These are phyloP conservation scores for Saccharomycopsis vini DNA, from an alignment of 805 yeast species.

Conservation along the genomic window DNA sequence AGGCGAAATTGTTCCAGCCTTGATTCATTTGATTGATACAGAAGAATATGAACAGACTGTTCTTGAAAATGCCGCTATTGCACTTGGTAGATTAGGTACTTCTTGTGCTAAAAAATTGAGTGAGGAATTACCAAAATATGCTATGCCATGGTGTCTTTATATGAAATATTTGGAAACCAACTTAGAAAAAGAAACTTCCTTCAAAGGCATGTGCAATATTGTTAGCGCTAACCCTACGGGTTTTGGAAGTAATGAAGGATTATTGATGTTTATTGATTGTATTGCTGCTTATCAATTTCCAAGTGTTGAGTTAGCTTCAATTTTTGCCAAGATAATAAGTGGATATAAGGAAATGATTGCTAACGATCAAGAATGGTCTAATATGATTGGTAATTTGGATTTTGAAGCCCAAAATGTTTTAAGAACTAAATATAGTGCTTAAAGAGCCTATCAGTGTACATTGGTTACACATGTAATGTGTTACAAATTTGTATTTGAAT, in stretches of 20 bases:
- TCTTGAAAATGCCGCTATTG: constrained; percentile 79
- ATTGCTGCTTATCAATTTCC: constrained; percentile 48
- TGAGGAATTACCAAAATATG: constrained; percentile 47
- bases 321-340: constrained; percentile 35
- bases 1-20: constrained; percentile 41
- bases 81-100: constrained; percentile 79
- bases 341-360: constrained; percentile 36
- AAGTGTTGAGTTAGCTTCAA: constrained; percentile 33
- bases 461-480: no score
- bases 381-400: neutral
- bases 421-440: neutral
- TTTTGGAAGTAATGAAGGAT: constrained; percentile 33
- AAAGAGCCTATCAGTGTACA: neutral
- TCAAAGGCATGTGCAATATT: constrained; percentile 71
- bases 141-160: constrained; percentile 61
- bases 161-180: constrained; percentile 65
- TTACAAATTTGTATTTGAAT: no score
- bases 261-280: constrained; percentile 48
- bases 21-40: constrained; percentile 52
- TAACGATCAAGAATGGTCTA: neutral
- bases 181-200: constrained; percentile 82
- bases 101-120: constrained; percentile 50
- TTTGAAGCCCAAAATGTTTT: neutral
- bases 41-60: constrained; percentile 52
- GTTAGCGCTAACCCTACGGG: constrained; percentile 61